Evolutionary conservation across 225 moss, liverwort and hornwort species (phyloP).

Genomic region (Asterella californica): DNA sequence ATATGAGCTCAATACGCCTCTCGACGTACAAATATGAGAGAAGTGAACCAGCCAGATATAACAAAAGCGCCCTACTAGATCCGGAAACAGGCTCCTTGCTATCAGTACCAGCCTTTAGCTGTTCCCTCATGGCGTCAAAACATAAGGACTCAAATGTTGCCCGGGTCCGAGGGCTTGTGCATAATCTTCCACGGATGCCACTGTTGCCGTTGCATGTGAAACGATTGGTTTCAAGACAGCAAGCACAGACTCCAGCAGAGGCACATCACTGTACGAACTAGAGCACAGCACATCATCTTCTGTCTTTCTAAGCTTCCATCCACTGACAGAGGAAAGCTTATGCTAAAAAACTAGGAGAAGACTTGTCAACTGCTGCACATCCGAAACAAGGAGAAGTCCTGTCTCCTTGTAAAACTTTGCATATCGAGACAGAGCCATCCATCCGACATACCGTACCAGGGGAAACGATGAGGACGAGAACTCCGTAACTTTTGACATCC

Average conservation of each 20-base stretch:
- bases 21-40: slow-evolving; percentile 63
- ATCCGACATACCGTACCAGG: slow-evolving; percentile 81
- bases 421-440: slow-evolving; percentile 85
- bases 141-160: slow-evolving; percentile 64
- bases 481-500: slow-evolving; percentile 61
- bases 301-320: slow-evolving; percentile 49
- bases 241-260: slow-evolving; percentile 72
- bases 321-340: slow-evolving; percentile 66
- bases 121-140: slow-evolving; percentile 72
- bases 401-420: slow-evolving; percentile 57
- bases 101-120: slow-evolving; percentile 41
- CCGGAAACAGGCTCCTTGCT: slow-evolving; percentile 35
- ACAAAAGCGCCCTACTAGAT: slow-evolving; percentile 51
- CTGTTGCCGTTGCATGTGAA: slow-evolving; percentile 54
- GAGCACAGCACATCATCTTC: slow-evolving; percentile 51
- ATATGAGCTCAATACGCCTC: slow-evolving; percentile 60
- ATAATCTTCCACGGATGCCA: slow-evolving; percentile 47
- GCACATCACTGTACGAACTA: slow-evolving; percentile 77
- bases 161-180: slow-evolving; percentile 28
- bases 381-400: slow-evolving; percentile 59
- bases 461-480: slow-evolving; percentile 67
- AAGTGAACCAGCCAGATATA: slow-evolving; percentile 77
- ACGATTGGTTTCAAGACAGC: slow-evolving; percentile 72
- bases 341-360: slow-evolving; percentile 80
- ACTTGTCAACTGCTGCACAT: slow-evolving; percentile 63